phyloP scores from a whole-genome alignment of 768 basidiomycete species.

The Pulveroboletus sp. region DNA sequence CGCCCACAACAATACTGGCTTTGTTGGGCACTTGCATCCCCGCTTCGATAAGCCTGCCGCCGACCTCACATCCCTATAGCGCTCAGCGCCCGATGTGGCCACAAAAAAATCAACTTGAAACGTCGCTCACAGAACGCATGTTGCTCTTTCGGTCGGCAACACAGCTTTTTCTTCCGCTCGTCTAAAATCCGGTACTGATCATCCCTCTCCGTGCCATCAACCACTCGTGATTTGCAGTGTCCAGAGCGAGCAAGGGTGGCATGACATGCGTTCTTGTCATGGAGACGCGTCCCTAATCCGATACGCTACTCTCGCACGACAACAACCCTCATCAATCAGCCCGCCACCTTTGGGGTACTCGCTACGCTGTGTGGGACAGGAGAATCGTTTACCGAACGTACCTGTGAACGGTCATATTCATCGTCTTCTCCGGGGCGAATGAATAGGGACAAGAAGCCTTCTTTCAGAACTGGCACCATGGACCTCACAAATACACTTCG shows the following conservation, averaged over 20 bases:
- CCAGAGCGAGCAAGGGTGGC: background rate
- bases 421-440: conserved; percentile 8
- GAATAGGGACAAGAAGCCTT: conserved; percentile 4
- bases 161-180: background rate
- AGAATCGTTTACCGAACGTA: conserved; percentile 21
- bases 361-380: conserved; percentile 9
- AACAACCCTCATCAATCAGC: conserved; percentile 9
- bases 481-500: conserved; percentile 5
- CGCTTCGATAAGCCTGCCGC: conserved; percentile 6
- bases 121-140: background rate
- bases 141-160: background rate
- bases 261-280: background rate
- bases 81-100: background rate
- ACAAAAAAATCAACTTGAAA: background rate
- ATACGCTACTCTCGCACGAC: background rate
- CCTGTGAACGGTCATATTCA: conserved; percentile 15
- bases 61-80: background rate
- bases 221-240: background rate
- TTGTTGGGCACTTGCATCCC: background rate
- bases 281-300: background rate
- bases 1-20: background rate
- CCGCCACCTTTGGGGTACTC: conserved; percentile 10
- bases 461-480: conserved; percentile 1
- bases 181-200: conserved; percentile 2
- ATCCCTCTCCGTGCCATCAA: background rate